phyloP scores from a whole-genome alignment of 1,139 yeast genomes.

The Pneumocystis jirovecii region DNA sequence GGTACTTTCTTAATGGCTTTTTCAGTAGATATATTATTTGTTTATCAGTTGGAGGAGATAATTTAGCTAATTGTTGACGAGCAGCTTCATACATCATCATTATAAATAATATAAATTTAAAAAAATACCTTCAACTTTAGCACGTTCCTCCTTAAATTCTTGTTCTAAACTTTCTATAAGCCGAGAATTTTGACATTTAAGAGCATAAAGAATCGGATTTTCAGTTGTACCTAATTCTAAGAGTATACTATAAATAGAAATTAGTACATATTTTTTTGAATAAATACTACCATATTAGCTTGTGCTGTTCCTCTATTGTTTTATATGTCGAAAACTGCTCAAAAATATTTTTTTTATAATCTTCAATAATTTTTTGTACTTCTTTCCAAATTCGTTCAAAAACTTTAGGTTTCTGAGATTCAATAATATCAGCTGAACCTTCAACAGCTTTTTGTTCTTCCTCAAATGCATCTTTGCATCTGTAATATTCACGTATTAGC shows the following conservation, averaged over 20 bases:
- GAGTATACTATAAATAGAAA: conserved; percentile 25
- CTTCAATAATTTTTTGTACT: conserved; percentile 48
- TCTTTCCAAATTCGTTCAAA: conserved; percentile 48
- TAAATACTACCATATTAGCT: conserved; percentile 30
- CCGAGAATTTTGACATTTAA: conserved; percentile 31
- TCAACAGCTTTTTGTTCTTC: conserved; percentile 19
- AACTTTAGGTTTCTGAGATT: conserved; percentile 18
- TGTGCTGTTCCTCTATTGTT: conserved; percentile 36
- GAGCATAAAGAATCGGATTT: conserved; percentile 54
- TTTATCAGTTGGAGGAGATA: neutral
- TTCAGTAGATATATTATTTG: neutral
- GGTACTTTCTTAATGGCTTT: neutral
- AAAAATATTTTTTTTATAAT: conserved; percentile 49
- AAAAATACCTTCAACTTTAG: conserved; percentile 24
- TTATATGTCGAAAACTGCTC: conserved; percentile 35
- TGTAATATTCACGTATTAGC: conserved; percentile 54
- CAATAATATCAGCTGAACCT: neutral
- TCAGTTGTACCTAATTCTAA: conserved; percentile 45
- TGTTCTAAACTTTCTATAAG: conserved; percentile 29
- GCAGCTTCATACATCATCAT: neutral
- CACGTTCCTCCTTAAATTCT: conserved; percentile 22
- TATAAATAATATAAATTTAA: neutral
- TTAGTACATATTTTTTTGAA: neutral
- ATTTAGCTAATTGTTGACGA: neutral
- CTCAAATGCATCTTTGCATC: conserved; percentile 31